Base-by-base conservation (phyloP, 192 early-diverging fungal species). In the Dispira parvispora region DNA sequence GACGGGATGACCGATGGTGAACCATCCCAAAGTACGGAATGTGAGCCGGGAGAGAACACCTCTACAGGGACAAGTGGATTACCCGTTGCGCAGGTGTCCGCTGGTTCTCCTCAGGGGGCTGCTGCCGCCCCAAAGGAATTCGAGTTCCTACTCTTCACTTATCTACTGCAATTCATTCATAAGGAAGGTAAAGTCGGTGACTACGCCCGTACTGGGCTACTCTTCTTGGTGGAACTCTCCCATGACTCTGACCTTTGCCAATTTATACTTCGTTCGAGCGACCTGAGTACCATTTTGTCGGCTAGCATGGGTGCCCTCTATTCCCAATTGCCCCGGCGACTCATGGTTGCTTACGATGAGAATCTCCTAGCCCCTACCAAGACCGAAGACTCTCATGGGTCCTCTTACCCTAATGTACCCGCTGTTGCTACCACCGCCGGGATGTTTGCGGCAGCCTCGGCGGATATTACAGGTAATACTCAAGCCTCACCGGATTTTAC, bases 121-220 rank as follows among this genome's bases (percentile, higher is more conserved):
- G 54, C 6, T 16, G 43, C 38, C 2, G 67, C 73, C 43, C 70
- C 74, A 25, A 73, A 72, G 9, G 80, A 80, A 45, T 89, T 82
- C 68, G 85, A 92, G 57, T 96, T 92, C 63, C 69, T 90, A 14
- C 69, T 98, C 9, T 94, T 94, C 65, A 85, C 91, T 18, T 91
- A 98, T 54, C 76, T 98, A 43, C 69, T 93, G 45, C 82, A 77
- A 58, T 94, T 88, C 74, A 76, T 98, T n/a, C 91, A 98, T 68
- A 75, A 82, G 25, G 92, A 94, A 63, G 91, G 90, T 43, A 78
- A 83, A 62, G 71, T 80, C 16, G 87, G 87, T 16, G 94, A 98
- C 64, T 88, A 84, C 63, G 91, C 91, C 2, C 75, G 94, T 32
- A 88, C 89, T 38, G 88, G 88, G 46, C 74, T 91, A 55, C 70